Percentiles rank a stretch among this genome's conserved stretches.
Evolutionary conservation across 73 alveolate species (phyloP).

Genomic region (Paramecium bursaria): DNA sequence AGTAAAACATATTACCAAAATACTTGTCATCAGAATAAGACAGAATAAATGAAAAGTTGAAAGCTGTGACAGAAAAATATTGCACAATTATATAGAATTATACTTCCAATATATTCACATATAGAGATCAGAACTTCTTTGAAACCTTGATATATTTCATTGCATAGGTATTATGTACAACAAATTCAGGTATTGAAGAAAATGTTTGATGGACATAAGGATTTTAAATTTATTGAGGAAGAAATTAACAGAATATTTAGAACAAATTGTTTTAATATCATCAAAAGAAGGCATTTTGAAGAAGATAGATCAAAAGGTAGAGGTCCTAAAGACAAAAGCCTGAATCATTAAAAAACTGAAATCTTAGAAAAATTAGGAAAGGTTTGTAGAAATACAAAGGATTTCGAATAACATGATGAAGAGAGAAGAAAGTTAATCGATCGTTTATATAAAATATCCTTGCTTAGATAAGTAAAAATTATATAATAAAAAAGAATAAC

Average conservation of each 20-base stretch:
- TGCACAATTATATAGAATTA: slow-evolving; percentile 10
- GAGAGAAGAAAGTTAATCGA: not conserved
- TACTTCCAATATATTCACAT: slow-evolving; percentile 26
- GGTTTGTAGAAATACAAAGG: not conserved
- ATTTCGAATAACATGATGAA: slow-evolving; percentile 26
- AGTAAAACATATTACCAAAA: slow-evolving; percentile 29
- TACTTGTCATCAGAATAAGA: slow-evolving; percentile 63
- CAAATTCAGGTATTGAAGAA: no score
- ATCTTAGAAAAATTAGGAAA: slow-evolving; percentile 27
- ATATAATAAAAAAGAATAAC: not conserved
- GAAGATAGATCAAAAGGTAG: no score
- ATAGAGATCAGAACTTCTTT: slow-evolving; percentile 65
- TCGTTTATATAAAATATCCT: not conserved
- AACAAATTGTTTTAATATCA: slow-evolving; percentile 57
- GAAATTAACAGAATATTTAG: slow-evolving; percentile 69
- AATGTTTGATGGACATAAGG: slow-evolving; percentile 54
- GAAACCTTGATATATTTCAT: slow-evolving; percentile 63
- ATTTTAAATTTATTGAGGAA: slow-evolving; percentile 59
- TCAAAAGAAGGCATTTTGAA: slow-evolving; percentile 59
- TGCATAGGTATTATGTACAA: slow-evolving; percentile 41
- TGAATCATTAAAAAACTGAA: slow-evolving; percentile 33
- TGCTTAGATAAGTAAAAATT: not conserved
- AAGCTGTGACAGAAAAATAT: slow-evolving; percentile 42
- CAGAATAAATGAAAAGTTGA: slow-evolving; percentile 54
- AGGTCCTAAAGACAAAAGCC: slow-evolving; percentile 29